Percentiles rank a stretch among this genome's conserved stretches.
These are phyloP conservation scores for Candida endomychidarum DNA, from an alignment of 805 yeast genomes.

Conservation along the genomic window DNA sequence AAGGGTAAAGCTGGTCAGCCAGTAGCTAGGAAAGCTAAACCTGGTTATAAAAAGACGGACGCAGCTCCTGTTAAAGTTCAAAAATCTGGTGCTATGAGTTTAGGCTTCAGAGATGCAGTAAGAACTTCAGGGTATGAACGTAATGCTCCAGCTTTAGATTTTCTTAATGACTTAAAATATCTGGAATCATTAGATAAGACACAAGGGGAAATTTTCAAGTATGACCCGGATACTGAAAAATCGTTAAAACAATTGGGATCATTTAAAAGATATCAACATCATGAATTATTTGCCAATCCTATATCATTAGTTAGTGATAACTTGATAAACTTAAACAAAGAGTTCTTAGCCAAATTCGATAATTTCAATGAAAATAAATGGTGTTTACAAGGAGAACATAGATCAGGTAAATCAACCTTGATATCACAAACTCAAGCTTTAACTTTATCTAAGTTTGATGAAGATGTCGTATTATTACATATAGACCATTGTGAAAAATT, in stretches of 20 bases:
- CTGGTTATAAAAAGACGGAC: constrained; percentile 20
- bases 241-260: constrained; percentile 56
- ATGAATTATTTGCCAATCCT: constrained; percentile 64
- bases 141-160: constrained; percentile 22
- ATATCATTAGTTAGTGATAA: constrained; percentile 55
- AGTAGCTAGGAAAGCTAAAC: constrained; percentile 21
- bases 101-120: constrained; percentile 38
- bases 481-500: constrained; percentile 60
- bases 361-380: constrained; percentile 43
- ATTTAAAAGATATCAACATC: constrained; percentile 65
- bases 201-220: constrained; percentile 28
- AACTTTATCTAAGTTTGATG: constrained; percentile 32
- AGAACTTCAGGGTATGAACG: constrained; percentile 34
- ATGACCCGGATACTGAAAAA: constrained; percentile 39
- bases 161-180: not conserved
- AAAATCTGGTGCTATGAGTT: constrained; percentile 44
- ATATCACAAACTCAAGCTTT: constrained; percentile 69
- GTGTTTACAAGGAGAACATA: constrained; percentile 66
- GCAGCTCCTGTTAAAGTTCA: constrained; percentile 15
- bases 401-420: constrained; percentile 77
- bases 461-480: constrained; percentile 54
- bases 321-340: constrained; percentile 40
- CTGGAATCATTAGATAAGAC: constrained; percentile 3
- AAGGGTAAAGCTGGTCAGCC: constrained; percentile 20
- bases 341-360: constrained; percentile 35